Conservation (phyloP, 1,284 basidiomycete genomes). For the Boletus smithii region DNA sequence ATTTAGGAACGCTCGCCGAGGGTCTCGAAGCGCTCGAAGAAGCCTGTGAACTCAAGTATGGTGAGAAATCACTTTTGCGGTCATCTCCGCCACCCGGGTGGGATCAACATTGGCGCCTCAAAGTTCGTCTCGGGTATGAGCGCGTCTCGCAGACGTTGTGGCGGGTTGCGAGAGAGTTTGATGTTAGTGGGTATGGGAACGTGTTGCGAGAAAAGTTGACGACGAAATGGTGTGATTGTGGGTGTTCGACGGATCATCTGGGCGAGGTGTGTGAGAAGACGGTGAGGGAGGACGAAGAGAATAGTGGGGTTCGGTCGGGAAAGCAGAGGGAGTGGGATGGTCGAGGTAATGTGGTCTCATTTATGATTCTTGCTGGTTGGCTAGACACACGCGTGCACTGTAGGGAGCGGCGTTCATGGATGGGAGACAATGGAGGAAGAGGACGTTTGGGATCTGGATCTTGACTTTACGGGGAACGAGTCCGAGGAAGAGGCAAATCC, state of each 20-base stretch:
- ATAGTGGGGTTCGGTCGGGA: constrained; percentile 49
- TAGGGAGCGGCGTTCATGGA: constrained; percentile 55
- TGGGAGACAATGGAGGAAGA: constrained; percentile 71
- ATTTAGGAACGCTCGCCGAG: constrained; percentile 53
- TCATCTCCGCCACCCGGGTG: constrained; percentile 40
- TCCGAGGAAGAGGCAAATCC: constrained; percentile 46
- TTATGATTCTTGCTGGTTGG: background rate
- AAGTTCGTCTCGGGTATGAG: constrained; percentile 60
- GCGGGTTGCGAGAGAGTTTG: constrained; percentile 64
- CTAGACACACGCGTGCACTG: constrained; percentile 1
- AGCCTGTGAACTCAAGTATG: constrained; percentile 52
- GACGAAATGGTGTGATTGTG: constrained; percentile 72
- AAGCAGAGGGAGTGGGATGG: constrained; percentile 72
- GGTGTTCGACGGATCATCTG: constrained; percentile 70
- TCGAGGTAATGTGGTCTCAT: constrained; percentile 39
- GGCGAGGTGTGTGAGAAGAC: constrained; percentile 70
- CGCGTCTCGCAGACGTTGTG: constrained; percentile 58
- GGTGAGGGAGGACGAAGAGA: constrained; percentile 63
- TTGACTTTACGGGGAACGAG: constrained; percentile 56
- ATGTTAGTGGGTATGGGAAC: constrained; percentile 65
- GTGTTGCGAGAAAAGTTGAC: constrained; percentile 65
- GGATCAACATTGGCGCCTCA: constrained; percentile 53
- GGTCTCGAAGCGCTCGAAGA: constrained; percentile 59
- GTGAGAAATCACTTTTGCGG: constrained; percentile 32
- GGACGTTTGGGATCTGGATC: constrained; percentile 65